These are phyloP conservation scores for Aspergillus carlsbadensis DNA, from an alignment of 495 filamentous ascomycete species.

Conservation along the genomic window DNA sequence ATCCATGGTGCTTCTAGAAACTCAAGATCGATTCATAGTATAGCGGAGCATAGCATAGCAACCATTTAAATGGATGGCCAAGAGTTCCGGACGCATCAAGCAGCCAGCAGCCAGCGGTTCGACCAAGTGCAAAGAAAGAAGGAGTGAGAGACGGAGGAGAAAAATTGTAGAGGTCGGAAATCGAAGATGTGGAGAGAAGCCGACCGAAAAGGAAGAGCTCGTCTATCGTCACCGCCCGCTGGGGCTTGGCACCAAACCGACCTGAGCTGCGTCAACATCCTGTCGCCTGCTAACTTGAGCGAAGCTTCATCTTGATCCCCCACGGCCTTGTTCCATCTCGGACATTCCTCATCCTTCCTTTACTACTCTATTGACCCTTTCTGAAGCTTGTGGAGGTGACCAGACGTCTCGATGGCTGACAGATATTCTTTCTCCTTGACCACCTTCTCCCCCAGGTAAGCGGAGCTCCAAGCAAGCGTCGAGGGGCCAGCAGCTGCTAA, in stretches of 20 bases:
- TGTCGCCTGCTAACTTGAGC: conserved; percentile 25
- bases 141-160: no score
- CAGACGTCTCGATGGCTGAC: conserved; percentile 73
- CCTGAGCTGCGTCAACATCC: conserved; percentile 37
- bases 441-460: conserved; percentile 98
- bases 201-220: conserved; percentile 2
- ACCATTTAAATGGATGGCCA: conserved; percentile 16
- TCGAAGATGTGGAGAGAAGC: conserved; percentile 16
- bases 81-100: not conserved
- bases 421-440: conserved; percentile 99
- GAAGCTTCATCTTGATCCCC: conserved; percentile 18
- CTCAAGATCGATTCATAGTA: conserved; percentile 9
- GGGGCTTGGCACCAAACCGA: conserved; percentile 20
- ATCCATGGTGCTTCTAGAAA: conserved; percentile 18
- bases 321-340: conserved; percentile 12
- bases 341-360: conserved; percentile 17
- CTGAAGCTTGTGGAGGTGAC: conserved; percentile 18
- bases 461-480: conserved; percentile 16
- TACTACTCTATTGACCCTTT: not conserved
- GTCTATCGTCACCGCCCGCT: conserved; percentile 28
- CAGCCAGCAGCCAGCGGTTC: not conserved
- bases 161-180: conserved; percentile 6
- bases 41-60: conserved; percentile 17
- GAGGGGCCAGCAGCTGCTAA: conserved; percentile 41
- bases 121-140: conserved; percentile 17